Base-by-base conservation (phyloP, 1,139 yeast species). In the Blastobotrys niveus region DNA sequence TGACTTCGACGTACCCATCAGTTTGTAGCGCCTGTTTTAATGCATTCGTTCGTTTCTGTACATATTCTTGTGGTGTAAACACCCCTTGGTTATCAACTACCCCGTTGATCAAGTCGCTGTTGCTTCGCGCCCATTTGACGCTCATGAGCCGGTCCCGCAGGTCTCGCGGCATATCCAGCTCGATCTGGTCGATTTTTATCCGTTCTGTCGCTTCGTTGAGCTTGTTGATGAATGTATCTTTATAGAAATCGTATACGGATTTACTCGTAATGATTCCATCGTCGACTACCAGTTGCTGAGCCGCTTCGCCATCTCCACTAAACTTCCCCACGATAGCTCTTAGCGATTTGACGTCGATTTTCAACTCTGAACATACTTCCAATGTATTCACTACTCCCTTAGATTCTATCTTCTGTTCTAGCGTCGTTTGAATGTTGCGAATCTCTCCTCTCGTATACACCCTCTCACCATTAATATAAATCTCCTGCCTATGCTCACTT, bases 61-160 rank as follows among this genome's bases (percentile, higher is more conserved):
- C 38, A 27, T 41, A 49, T 2, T 42, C 27, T 2, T 40, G 34
- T 1, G 57, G 56, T 7, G 46, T 43, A 15, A 51, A 53, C 12
- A 46, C 25, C 10, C 43, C 42, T 19, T 44, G 40, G 6, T 43
- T 31, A 31, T 51, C 51, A 25, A 53, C 24, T 4, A 43, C 35
- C 1, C 56, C 56, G 12, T 37, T 24, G 15, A 50, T 20, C 10
- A 31, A 17, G 2, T 25, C 15, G 9, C 20, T 33, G 19, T 27
- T 27, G 10, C 4, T 9, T 15, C 39, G 34, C 3, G 33, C 19
- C 43, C 43, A 39, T 5, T 32, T 10, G 2, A 18, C n/a, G n/a
- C 33, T 21, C 21, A 25, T 39, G 7, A 32, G 18, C 20, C 31
- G 22, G 10, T 30, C 24, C n/a, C n/a, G 14, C 6, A 40, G 10